A percentile compares a stretch with the other conserved stretches of the same genome.
These are phyloP conservation scores for Pyricularia sp. DNA, from an alignment of 2,329 filamentous ascomycete species.

Conservation along the genomic window DNA sequence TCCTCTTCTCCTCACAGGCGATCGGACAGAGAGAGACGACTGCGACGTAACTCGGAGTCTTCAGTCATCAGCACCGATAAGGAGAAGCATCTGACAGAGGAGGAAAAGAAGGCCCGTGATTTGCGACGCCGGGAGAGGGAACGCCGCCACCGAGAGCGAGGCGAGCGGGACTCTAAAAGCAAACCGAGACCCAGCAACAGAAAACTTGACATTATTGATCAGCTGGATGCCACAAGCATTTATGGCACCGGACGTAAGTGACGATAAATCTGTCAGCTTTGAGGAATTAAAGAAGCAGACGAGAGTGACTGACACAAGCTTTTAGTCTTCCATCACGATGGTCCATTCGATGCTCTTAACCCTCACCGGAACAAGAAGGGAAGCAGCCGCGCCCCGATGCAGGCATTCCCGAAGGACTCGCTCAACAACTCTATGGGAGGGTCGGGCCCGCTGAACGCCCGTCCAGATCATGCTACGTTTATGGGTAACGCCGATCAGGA, in stretches of 20 bases:
- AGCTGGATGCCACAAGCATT: slow-evolving; percentile 91
- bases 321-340: slow-evolving; percentile 91
- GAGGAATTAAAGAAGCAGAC: not conserved
- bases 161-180: slow-evolving; percentile 43
- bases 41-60: slow-evolving; percentile 71
- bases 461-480: slow-evolving; percentile 79
- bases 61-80: slow-evolving; percentile 51
- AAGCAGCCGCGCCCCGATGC: slow-evolving; percentile 80
- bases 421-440: slow-evolving; percentile 89
- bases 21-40: slow-evolving; percentile 39
- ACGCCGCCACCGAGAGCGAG: slow-evolving; percentile 36
- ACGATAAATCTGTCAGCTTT: not conserved
- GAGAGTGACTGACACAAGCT: not conserved
- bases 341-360: slow-evolving; percentile 93
- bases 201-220: slow-evolving; percentile 84
- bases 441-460: slow-evolving; percentile 70
- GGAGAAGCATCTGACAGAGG: slow-evolving; percentile 49
- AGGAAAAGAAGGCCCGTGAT: slow-evolving; percentile 43
- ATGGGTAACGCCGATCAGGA: slow-evolving; percentile 74
- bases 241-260: slow-evolving; percentile 82
- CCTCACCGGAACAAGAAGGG: slow-evolving; percentile 85
- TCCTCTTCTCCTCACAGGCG: not conserved
- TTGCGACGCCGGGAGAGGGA: slow-evolving; percentile 41
- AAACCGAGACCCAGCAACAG: slow-evolving; percentile 36
- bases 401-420: slow-evolving; percentile 88